phyloP scores from a whole-genome alignment of 306 rosid species.

The Mucuna pruriens region DNA sequence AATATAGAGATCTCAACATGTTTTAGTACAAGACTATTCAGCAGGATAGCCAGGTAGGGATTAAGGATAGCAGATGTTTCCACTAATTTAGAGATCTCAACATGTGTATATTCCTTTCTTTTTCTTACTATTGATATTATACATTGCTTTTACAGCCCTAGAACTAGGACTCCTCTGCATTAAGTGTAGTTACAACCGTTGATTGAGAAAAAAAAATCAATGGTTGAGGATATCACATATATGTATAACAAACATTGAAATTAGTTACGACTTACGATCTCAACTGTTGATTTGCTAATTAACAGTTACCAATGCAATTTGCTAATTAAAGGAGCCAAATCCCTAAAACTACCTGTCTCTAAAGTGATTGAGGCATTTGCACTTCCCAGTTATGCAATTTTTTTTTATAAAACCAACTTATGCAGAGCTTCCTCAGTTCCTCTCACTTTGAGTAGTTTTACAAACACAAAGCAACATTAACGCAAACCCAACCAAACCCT shows the following conservation, averaged over 20 bases:
- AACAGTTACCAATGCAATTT: background rate
- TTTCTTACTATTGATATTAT: background rate
- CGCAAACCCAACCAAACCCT: constrained; percentile 16
- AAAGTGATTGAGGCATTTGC: background rate
- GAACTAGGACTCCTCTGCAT: background rate
- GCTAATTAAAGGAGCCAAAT: background rate
- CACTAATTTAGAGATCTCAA: too few species aligned
- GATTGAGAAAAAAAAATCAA: background rate
- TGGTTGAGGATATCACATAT: background rate
- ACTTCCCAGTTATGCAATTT: background rate
- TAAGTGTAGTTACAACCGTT: background rate
- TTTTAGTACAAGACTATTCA: background rate
- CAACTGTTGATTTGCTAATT: background rate
- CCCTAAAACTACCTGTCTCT: background rate
- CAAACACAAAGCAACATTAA: constrained; percentile 6
- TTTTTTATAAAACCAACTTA: background rate
- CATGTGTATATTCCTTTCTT: background rate
- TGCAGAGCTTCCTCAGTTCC: constrained; percentile 21
- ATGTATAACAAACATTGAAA: background rate
- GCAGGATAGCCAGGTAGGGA: background rate
- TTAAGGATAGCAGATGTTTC: constrained; percentile 14
- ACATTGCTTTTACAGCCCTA: background rate
- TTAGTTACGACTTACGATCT: background rate
- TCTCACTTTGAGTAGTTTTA: background rate
- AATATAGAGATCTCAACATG: constrained; percentile 3